Evolutionary conservation across 768 basidiomycete genomes (phyloP).

Genomic region (Gyrodon lividus): DNA sequence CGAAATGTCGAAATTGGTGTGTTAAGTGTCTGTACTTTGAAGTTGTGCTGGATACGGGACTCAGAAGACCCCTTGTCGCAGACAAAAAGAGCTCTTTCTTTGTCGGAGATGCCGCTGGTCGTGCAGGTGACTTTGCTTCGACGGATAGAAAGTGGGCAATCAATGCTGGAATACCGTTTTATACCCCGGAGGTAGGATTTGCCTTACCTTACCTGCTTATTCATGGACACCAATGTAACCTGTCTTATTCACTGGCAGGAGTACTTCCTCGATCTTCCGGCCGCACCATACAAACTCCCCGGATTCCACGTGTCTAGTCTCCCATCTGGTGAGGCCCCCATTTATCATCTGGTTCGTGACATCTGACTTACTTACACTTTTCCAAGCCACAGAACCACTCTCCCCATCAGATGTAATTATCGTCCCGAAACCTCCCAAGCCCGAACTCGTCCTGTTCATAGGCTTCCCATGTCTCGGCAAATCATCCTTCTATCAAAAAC

Average conservation of each 20-base stretch:
- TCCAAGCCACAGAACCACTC: slow-evolving; percentile 39
- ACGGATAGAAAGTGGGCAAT: slow-evolving; percentile 86
- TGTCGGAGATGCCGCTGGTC: slow-evolving; percentile 89
- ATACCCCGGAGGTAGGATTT: slow-evolving; percentile 74
- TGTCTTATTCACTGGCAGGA: slow-evolving; percentile 48
- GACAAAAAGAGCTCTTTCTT: slow-evolving; percentile 71
- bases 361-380: background rate
- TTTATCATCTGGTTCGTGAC: background rate
- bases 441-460: slow-evolving; percentile 59
- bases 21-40: slow-evolving; percentile 9
- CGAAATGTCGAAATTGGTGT: slow-evolving; percentile 65
- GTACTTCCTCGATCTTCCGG: slow-evolving; percentile 63
- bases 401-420: slow-evolving; percentile 20
- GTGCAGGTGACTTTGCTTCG: slow-evolving; percentile 71
- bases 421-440: slow-evolving; percentile 9
- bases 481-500: slow-evolving; percentile 68
- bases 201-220: background rate
- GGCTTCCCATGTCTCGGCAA: slow-evolving; percentile 75
- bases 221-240: background rate
- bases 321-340: slow-evolving; percentile 25
- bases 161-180: slow-evolving; percentile 71
- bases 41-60: background rate
- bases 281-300: slow-evolving; percentile 46
- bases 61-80: slow-evolving; percentile 27
- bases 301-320: slow-evolving; percentile 67